Conservation (phyloP, 2,329 filamentous ascomycete genomes). For the Amphichorda felina region DNA sequence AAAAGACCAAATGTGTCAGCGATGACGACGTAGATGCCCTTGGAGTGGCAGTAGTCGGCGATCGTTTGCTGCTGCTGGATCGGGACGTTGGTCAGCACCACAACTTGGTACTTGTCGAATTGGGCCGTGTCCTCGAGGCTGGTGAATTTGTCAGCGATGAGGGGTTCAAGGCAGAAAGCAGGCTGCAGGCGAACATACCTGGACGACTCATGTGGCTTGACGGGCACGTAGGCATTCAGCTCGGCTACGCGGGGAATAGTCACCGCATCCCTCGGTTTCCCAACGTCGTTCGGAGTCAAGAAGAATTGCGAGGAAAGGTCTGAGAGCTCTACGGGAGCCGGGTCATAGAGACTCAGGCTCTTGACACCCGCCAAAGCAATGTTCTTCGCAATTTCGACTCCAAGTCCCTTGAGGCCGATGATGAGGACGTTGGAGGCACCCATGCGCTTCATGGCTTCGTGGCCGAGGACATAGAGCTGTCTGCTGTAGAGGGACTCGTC, state of each 20-base stretch:
- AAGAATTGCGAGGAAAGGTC: slow-evolving; percentile 98
- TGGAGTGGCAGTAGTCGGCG: slow-evolving; percentile 86
- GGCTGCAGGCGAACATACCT: slow-evolving; percentile 25
- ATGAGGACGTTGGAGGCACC: slow-evolving; percentile 88
- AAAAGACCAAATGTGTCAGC: slow-evolving; percentile 90
- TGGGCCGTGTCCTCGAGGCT: slow-evolving; percentile 66
- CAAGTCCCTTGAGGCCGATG: slow-evolving; percentile 82
- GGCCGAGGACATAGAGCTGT: slow-evolving; percentile 60
- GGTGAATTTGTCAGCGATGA: slow-evolving; percentile 3
- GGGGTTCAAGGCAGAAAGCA: slow-evolving; percentile 3
- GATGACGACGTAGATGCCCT: slow-evolving; percentile 82
- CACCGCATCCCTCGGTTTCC: slow-evolving; percentile 78
- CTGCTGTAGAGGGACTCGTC: slow-evolving; percentile 65
- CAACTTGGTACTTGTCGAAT: slow-evolving; percentile 83
- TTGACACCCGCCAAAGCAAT: slow-evolving; percentile 97
- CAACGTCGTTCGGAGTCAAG: slow-evolving; percentile 75
- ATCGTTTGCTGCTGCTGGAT: slow-evolving; percentile 73
- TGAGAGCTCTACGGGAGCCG: slow-evolving; percentile 67
- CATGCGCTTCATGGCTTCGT: slow-evolving; percentile 98
- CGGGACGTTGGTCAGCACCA: slow-evolving; percentile 79
- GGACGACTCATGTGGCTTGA: slow-evolving; percentile 58
- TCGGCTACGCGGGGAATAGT: slow-evolving; percentile 86
- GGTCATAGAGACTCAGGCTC: slow-evolving; percentile 88
- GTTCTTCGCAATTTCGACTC: slow-evolving; percentile 98
- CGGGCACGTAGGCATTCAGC: slow-evolving; percentile 91